Evolutionary conservation across 2,329 filamentous ascomycete species (phyloP).

Genomic region (Sphaerulina populicola): DNA sequence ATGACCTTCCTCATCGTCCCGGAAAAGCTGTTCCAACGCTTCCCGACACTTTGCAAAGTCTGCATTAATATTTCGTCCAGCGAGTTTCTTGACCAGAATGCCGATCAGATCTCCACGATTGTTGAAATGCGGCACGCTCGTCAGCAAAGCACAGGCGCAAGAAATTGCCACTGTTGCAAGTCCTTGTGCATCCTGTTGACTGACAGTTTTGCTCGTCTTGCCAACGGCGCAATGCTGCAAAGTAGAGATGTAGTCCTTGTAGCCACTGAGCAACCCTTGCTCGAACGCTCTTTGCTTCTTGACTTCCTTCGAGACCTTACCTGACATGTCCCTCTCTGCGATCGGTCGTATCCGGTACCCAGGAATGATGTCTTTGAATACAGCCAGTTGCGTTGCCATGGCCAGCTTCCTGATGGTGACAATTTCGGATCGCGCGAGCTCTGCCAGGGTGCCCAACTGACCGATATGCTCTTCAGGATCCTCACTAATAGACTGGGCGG

Average conservation of each 20-base stretch:
- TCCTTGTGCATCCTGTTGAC: conserved; percentile 27
- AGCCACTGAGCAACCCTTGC: conserved; percentile 74
- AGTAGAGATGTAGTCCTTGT: conserved; percentile 74
- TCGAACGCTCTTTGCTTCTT: conserved; percentile 75
- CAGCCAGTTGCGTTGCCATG: conserved; percentile 73
- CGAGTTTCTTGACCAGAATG: conserved; percentile 77
- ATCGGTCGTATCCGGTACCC: conserved; percentile 88
- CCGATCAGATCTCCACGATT: conserved; percentile 80
- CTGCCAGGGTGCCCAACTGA: conserved; percentile 67
- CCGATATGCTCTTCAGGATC: conserved; percentile 83
- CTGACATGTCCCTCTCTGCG: conserved; percentile 62
- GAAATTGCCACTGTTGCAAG: conserved; percentile 70
- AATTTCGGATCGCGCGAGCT: conserved; percentile 62
- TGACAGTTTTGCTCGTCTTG: conserved; percentile 45
- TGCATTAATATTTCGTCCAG: conserved; percentile 59
- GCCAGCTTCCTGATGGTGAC: conserved; percentile 74
- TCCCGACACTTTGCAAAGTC: conserved; percentile 71
- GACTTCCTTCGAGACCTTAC: conserved; percentile 87
- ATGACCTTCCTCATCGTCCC: conserved; percentile 80
- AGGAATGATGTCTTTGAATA: conserved; percentile 94
- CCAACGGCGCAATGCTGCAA: conserved; percentile 54
- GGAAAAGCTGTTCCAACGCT: conserved; percentile 73
- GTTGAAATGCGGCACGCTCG: conserved; percentile 90
- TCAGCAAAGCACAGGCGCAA: conserved; percentile 74
- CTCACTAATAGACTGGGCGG: conserved; percentile 75